Percentiles rank a stretch among this genome's conserved stretches.
Evolutionary conservation across 352 stramenopile species (phyloP).

Genomic region (Globisporangium radiosum): DNA sequence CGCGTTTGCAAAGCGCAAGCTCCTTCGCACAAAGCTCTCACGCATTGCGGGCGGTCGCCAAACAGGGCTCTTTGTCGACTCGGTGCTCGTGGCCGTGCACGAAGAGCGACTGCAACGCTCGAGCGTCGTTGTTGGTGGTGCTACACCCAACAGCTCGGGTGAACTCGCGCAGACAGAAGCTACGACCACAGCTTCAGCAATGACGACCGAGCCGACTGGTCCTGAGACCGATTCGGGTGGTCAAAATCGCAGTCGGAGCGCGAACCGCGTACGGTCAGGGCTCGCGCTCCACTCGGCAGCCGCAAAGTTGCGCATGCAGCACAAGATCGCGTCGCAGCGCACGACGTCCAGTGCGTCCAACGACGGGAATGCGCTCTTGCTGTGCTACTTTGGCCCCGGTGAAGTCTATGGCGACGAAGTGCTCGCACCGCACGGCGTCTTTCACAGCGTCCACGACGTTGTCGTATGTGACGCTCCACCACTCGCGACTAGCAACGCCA

Average conservation of each 20-base stretch:
- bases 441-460: slow-evolving; percentile 31
- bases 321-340: slow-evolving; percentile 13
- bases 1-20: slow-evolving; percentile 9
- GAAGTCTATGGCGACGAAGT: slow-evolving; percentile 55
- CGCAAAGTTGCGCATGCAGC: slow-evolving; percentile 8
- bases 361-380: slow-evolving; percentile 15
- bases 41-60: slow-evolving; percentile 10
- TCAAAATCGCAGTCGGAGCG: background rate
- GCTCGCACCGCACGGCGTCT: slow-evolving; percentile 22
- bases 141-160: background rate
- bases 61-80: slow-evolving; percentile 33
- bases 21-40: slow-evolving; percentile 14
- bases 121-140: background rate
- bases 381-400: slow-evolving; percentile 33
- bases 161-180: background rate
- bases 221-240: too few relatives aligned
- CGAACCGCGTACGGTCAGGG: background rate
- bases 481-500: background rate
- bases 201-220: slow-evolving; percentile 1
- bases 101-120: slow-evolving; percentile 17
- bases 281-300: slow-evolving; percentile 8
- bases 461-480: slow-evolving; percentile 10
- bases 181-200: slow-evolving; percentile 2
- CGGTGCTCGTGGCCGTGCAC: slow-evolving; percentile 40
- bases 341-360: background rate